Base-by-base conservation (phyloP, 1,284 basidiomycete species). In the Puccinia hordei region DNA sequence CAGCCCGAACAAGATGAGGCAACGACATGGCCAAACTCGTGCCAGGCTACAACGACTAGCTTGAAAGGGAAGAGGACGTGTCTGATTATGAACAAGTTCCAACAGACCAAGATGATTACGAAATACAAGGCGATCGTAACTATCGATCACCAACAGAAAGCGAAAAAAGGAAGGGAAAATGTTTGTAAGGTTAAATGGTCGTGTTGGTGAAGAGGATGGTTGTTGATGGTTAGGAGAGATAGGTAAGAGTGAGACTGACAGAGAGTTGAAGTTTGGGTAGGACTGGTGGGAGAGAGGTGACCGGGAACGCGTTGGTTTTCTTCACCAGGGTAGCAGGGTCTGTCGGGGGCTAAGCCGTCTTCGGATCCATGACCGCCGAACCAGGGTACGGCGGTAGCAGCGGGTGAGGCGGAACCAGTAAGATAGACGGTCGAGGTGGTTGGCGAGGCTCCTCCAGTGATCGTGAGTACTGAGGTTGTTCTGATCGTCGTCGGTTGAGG, bases 31-130 rank as follows among this genome's bases (percentile, higher is more conserved):
- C 83, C 83, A n/a, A 76, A 38, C 61, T 84, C 84, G 80, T 84
- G 84, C 4, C 83, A 76, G 1, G 82, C 82, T 10, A 84, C 83
- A 8, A 82, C 82, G 33, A 84, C 59, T 46, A 82, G 57, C 81
- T 84, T 84, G 81, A 83, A 81, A 0, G 84, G 83, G 66, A 83
- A 84, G 6, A 84, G 73, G 0, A 84, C 30, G 24, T 74, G 76
- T 22, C 84, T 81, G 15, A 84, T 41, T 19, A 82, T 53, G 59
- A 83, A 82, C 10, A 84, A 80, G 78, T 83, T 84, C 84, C 84
- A 84, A 3, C 82, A 82, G 46, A 84, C 82, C 12, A 82, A 78
- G 35, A 84, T 84, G 19, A 83, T 82, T 38, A 83, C 82, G 73
- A 84, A 82, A 55, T 81, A 77, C 33, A 77, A 51, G 5, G 61